Evolutionary conservation across 768 basidiomycete species (phyloP).

Genomic region (Daedaleopsis nitida): DNA sequence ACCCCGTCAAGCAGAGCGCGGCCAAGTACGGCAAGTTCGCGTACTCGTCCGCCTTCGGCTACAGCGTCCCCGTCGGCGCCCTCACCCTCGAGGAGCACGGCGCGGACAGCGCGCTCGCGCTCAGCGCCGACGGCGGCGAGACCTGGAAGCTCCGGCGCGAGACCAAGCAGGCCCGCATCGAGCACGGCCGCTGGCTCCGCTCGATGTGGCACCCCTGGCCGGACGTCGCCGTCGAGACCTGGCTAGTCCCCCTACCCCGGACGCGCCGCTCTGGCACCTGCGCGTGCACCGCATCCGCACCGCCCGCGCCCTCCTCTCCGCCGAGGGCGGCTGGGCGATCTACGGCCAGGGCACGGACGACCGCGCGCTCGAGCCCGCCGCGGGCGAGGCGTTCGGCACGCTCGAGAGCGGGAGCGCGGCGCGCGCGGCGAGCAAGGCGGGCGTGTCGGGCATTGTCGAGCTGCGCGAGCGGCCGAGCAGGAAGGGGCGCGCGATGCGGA

Average conservation of each 20-base stretch:
- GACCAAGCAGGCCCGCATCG: slow-evolving; percentile 61
- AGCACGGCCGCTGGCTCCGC: slow-evolving; percentile 53
- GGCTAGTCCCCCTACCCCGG: slow-evolving; percentile 66
- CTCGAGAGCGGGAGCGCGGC: slow-evolving; percentile 48
- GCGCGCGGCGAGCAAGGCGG: slow-evolving; percentile 58
- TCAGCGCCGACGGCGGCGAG: slow-evolving; percentile 72
- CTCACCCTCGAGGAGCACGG: slow-evolving; percentile 71
- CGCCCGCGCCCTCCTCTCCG: slow-evolving; percentile 51
- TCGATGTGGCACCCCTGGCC: slow-evolving; percentile 78
- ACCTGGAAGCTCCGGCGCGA: slow-evolving; percentile 70
- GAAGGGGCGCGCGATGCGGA: slow-evolving; percentile 51
- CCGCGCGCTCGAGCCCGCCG: slow-evolving; percentile 53
- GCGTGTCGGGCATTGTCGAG: slow-evolving; percentile 63
- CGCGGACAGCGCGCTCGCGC: slow-evolving; percentile 69
- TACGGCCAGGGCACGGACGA: slow-evolving; percentile 67
- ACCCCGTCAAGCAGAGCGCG: slow-evolving; percentile 75
- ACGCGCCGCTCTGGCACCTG: slow-evolving; percentile 67
- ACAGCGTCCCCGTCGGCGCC: slow-evolving; percentile 64
- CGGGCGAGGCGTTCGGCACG: slow-evolving; percentile 47
- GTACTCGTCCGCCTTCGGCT: slow-evolving; percentile 78
- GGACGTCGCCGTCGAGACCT: slow-evolving; percentile 73
- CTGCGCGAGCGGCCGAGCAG: slow-evolving; percentile 37
- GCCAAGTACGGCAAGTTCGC: slow-evolving; percentile 81
- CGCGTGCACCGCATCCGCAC: slow-evolving; percentile 65
- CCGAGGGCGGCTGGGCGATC: slow-evolving; percentile 73